Evolutionary conservation across 805 yeast species (phyloP).

Genomic region (Lachancea kluyveri): DNA sequence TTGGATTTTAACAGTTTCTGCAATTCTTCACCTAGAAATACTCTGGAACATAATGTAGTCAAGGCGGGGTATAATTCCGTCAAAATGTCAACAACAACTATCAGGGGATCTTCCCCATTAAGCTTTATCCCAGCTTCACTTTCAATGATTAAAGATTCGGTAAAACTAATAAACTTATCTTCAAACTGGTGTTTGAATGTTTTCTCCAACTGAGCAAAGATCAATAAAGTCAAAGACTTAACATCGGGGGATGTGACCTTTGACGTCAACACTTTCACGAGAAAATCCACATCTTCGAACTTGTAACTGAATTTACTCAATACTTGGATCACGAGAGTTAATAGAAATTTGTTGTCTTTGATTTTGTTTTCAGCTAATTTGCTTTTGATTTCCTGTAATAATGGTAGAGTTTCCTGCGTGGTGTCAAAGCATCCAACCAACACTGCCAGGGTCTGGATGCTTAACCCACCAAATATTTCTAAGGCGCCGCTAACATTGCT

Average conservation of each 20-base stretch:
- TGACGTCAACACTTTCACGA: conserved; percentile 21
- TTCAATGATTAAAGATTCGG: conserved; percentile 21
- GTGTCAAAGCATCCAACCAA: conserved; percentile 19
- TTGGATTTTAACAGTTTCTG: conserved; percentile 21
- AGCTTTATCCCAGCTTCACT: conserved; percentile 21
- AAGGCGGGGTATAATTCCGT: conserved; percentile 25
- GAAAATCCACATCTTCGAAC: conserved; percentile 19
- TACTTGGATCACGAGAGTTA: conserved; percentile 23
- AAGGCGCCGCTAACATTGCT: conserved; percentile 15
- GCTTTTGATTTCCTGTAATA: conserved; percentile 14
- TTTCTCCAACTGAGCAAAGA: conserved; percentile 15
- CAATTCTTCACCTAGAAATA: conserved; percentile 26
- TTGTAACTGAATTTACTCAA: conserved; percentile 22
- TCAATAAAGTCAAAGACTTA: conserved; percentile 17
- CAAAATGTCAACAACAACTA: conserved; percentile 16
- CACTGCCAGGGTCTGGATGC: conserved; percentile 15
- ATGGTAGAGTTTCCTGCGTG: conserved; percentile 12
- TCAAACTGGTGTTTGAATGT: conserved; percentile 16
- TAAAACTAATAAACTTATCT: conserved; percentile 12
- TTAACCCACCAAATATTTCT: conserved; percentile 17
- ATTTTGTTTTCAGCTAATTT: conserved; percentile 20
- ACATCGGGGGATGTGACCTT: conserved; percentile 17
- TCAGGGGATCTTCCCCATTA: conserved; percentile 19
- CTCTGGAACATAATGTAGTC: conserved; percentile 22
- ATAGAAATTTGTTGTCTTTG: conserved; percentile 13